These are phyloP conservation scores for Gleditsia sinensis DNA, from an alignment of 306 rosid species.

Conservation along the genomic window DNA sequence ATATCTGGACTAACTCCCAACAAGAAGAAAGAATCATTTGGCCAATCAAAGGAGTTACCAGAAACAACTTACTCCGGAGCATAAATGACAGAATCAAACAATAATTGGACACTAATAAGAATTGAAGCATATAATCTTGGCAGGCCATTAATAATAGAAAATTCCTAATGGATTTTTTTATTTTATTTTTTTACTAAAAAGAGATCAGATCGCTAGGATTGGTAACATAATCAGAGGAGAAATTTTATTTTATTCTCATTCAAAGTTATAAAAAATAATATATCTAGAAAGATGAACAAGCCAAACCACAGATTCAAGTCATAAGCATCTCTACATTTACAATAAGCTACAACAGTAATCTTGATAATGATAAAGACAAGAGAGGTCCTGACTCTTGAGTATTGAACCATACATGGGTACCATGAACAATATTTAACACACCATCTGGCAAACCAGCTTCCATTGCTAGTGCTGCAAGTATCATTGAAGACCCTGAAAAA, in stretches of 20 bases:
- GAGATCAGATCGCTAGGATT: not conserved
- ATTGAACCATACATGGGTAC: constrained; percentile 56
- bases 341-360: constrained; percentile 3
- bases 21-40: not conserved
- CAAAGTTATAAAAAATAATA: not conserved
- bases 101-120: not conserved
- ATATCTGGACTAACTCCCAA: not conserved
- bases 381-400: not conserved
- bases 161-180: not conserved
- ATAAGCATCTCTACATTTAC: not conserved
- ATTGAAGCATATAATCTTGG: not conserved
- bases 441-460: constrained; percentile 87
- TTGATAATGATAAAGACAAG: not conserved
- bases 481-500: constrained; percentile 64
- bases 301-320: constrained; percentile 3
- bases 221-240: not conserved
- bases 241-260: too few species aligned
- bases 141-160: not conserved
- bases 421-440: constrained; percentile 73
- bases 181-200: not conserved
- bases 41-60: not conserved
- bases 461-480: constrained; percentile 65
- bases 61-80: not conserved
- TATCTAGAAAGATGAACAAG: not conserved
- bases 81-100: not conserved